Base-by-base conservation (phyloP, 1,284 basidiomycete genomes). In the Boletus holoroseus region DNA sequence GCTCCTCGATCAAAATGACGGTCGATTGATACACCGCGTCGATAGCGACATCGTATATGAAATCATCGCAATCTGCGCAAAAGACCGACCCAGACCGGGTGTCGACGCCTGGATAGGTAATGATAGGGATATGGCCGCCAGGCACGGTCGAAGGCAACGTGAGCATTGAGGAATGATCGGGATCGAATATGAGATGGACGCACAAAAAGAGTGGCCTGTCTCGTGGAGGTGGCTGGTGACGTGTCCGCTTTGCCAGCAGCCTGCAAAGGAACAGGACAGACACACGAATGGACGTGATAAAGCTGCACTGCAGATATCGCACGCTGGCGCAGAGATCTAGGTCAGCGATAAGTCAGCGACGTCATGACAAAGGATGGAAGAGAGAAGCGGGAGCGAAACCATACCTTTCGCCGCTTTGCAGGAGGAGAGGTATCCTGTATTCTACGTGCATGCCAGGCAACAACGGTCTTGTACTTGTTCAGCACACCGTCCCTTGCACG, bases 251-350 rank as follows among this genome's bases (percentile, higher is more conserved):
- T 64, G 57, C 88, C 84, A 88, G 60, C 91, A 94, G 7, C 86
- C 90, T 24, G 81, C 74, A 61, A 77, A 88, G 5, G 79, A 62
- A 62, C 91, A 94, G n/a, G 85, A 79, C 9, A 93, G 71, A 60
- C 91, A 94, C 7, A 81, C 82, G 65, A 87, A 85, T 1, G 90
- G 88, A n/a, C 88, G 74, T 3, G 80, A 70, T 18, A 91, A 71
- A 0, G 81, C 62, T 0, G 75, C 51, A 5, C 72, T 65, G 62
- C 91, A 94, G 7, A 73, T 76, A 9, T 76, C 76, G 63, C 91
- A 93, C 7, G 74, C 68, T 8, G 89, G 88, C 22, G 72, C 60
- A 0, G 73, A 56, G 18, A 73, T 57, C 74, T 74, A 37, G 0
- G 28, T 31, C 5, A 3, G 20, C 2, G 26, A 28, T 15, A 34